Base-by-base conservation (phyloP, 1,139 yeast species). In the Magnusiomyces fungicola region DNA sequence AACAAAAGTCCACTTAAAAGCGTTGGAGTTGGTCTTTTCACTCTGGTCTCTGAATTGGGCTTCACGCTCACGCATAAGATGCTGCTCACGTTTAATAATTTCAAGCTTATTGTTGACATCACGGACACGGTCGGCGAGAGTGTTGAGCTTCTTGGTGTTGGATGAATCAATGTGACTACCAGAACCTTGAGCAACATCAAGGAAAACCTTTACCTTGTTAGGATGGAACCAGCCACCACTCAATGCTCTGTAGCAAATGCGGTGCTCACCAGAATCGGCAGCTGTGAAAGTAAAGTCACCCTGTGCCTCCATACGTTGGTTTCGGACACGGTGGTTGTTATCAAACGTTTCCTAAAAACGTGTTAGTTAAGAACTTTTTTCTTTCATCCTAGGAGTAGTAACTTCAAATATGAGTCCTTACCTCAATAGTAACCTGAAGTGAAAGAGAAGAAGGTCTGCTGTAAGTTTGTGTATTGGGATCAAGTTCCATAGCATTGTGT, bases 211-310 rank as follows among this genome's bases (percentile, higher is more conserved):
- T 52, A 68, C 80, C 61, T 66, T 77, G 55, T 63, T 71, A 64
- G 64, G 69, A 50, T 70, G 72, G 65, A 73, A 74, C 87, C 79
- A 80, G 53, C 80, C 80, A 55, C 76, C 76, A 34, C 79, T 72
- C 56, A 78, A 75, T 3, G 88, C 83, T 51, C 81, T 79, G 59
- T 83, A 72, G 66, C 94, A 84, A 45, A 84, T 74, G 58, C 78
- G 70, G 68, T 84, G 92, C 61, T 81, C 86, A 42, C 94, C 94
- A 33, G 80, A 72, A 46, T 80, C 88, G 45, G 79, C 69, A 1
- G 90, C 83, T 29, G 80, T 76, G 66, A 81, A 83, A 21, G 84
- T 76, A 65, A 83, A 81, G 55, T 79, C 81, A 34, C 88, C 86
- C 25, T 68, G 65, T 25, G 85, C 70, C 5, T 73, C 63, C 16